phyloP scores from a whole-genome alignment of 2,329 filamentous ascomycete species.

The Diaporthe caulivora region DNA sequence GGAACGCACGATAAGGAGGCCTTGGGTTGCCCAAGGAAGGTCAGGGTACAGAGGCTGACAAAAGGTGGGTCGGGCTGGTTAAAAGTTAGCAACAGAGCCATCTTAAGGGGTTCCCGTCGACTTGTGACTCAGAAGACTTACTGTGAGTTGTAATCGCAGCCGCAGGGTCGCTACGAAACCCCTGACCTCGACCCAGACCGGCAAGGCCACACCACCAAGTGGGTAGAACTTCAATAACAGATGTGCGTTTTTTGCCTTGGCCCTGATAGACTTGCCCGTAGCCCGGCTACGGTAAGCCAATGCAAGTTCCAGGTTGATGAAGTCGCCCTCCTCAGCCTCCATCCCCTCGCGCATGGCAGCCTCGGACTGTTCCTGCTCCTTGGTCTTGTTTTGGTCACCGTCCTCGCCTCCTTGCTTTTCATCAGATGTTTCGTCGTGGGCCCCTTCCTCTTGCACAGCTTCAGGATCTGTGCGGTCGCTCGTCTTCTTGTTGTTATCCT shows the following conservation, averaged over 20 bases:
- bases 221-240: slow-evolving; percentile 80
- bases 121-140: neutral
- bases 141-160: slow-evolving; percentile 76
- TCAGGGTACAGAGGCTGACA: slow-evolving; percentile 79
- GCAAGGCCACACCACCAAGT: slow-evolving; percentile 63
- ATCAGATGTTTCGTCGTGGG: slow-evolving; percentile 50
- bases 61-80: slow-evolving; percentile 78
- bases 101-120: too few relatives aligned
- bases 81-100: neutral
- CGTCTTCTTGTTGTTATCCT: slow-evolving; percentile 51
- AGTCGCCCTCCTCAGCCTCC: slow-evolving; percentile 83
- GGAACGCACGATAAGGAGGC: slow-evolving; percentile 79
- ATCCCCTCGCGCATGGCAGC: slow-evolving; percentile 66
- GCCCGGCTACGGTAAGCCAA: slow-evolving; percentile 78
- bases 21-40: slow-evolving; percentile 81
- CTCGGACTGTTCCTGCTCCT: slow-evolving; percentile 53
- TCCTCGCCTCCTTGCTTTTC: slow-evolving; percentile 47
- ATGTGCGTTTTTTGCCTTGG: slow-evolving; percentile 79
- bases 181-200: slow-evolving; percentile 81
- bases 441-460: slow-evolving; percentile 45
- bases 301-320: slow-evolving; percentile 81
- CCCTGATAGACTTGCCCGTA: slow-evolving; percentile 68
- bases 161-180: slow-evolving; percentile 79
- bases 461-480: slow-evolving; percentile 61
- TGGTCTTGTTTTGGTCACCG: slow-evolving; percentile 49